phyloP scores from a whole-genome alignment of 177 flowering plant genomes.

The Vitis hybrid region DNA sequence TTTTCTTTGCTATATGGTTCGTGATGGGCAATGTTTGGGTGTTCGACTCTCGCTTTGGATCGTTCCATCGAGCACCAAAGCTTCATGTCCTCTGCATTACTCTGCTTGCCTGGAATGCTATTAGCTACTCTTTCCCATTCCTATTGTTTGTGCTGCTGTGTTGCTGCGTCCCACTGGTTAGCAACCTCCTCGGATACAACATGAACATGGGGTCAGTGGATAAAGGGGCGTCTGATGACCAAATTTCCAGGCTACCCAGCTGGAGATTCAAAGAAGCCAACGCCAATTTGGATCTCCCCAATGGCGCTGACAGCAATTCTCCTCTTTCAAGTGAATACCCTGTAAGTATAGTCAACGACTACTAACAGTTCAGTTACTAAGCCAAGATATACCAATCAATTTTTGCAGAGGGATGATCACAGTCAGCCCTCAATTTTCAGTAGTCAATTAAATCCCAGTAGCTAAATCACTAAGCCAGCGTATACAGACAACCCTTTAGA shows the following conservation, averaged over 20 bases:
- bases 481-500: no score
- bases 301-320: conserved; percentile 28
- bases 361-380: background rate
- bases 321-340: conserved; percentile 34
- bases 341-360: conserved; percentile 31
- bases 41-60: conserved; percentile 78
- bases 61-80: conserved; percentile 70
- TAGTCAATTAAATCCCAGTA: no score
- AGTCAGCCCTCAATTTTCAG: no score
- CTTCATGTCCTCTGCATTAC: conserved; percentile 76
- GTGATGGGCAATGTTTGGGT: conserved; percentile 99
- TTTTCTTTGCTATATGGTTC: conserved; percentile 97
- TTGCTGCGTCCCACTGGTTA: conserved; percentile 74
- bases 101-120: conserved; percentile 85
- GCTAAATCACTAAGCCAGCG: no score
- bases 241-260: conserved; percentile 60
- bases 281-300: conserved; percentile 27
- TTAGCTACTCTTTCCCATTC: conserved; percentile 91
- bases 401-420: no score
- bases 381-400: no score
- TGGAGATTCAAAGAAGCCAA: conserved; percentile 63
- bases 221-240: conserved; percentile 89
- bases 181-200: conserved; percentile 82
- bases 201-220: conserved; percentile 75
- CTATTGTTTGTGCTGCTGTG: conserved; percentile 81